phyloP scores from a whole-genome alignment of 768 basidiomycete genomes.

The Coprinopsis cinerea region DNA sequence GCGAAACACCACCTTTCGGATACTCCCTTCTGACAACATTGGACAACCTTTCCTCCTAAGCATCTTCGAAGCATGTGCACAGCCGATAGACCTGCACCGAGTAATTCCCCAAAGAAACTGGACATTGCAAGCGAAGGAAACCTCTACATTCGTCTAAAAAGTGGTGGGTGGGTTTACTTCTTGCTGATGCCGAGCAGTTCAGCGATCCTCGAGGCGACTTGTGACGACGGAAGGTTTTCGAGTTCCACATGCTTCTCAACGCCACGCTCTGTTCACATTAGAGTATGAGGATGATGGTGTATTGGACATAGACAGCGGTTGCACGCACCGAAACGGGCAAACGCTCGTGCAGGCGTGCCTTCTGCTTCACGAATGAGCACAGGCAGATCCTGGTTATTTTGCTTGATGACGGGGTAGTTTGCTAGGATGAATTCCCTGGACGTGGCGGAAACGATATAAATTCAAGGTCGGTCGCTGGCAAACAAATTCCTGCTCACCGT shows the following conservation, averaged over 20 bases:
- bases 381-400: constrained; percentile 83
- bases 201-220: constrained; percentile 67
- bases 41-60: no score
- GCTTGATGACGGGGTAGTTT: constrained; percentile 70
- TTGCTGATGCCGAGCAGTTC: constrained; percentile 42
- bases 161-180: constrained; percentile 28
- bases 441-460: constrained; percentile 11
- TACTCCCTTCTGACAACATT: no score
- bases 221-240: constrained; percentile 64
- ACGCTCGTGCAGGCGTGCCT: constrained; percentile 75
- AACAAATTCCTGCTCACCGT: constrained; percentile 43
- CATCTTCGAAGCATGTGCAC: no score
- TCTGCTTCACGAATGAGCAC: constrained; percentile 75
- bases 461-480: not conserved
- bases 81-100: no score
- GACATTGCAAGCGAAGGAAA: not conserved
- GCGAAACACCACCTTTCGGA: no score
- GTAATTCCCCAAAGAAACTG: no score
- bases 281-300: constrained; percentile 6
- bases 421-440: constrained; percentile 76
- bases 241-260: constrained; percentile 77
- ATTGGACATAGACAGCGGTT: constrained; percentile 5
- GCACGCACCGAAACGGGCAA: constrained; percentile 83
- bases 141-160: constrained; percentile 9
- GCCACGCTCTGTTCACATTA: constrained; percentile 52